phyloP scores from a whole-genome alignment of 2,329 filamentous ascomycete genomes.

The Trichoderma breve region DNA sequence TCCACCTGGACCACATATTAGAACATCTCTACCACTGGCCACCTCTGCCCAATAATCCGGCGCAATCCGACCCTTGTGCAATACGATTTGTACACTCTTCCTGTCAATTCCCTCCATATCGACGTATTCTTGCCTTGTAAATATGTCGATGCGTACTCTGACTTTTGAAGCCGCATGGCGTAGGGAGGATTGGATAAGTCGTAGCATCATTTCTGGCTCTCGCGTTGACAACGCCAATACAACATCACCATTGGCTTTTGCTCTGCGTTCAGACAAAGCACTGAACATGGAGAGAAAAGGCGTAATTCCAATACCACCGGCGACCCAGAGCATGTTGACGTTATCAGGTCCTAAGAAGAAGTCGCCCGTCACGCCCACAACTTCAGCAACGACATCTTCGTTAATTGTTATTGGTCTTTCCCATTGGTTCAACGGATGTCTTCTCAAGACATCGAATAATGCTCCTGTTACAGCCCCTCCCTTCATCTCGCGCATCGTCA shows the following conservation, averaged over 20 bases:
- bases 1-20: slow-evolving; percentile 16
- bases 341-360: neutral
- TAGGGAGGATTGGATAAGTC: slow-evolving; percentile 3
- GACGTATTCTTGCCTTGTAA: neutral
- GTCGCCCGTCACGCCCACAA: slow-evolving; percentile 18
- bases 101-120: neutral
- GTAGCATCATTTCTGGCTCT: slow-evolving; percentile 19
- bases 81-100: neutral
- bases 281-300: slow-evolving; percentile 20
- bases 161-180: neutral
- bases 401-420: neutral
- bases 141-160: slow-evolving; percentile 9
- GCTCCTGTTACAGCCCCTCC: slow-evolving; percentile 13
- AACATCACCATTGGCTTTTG: slow-evolving; percentile 5
- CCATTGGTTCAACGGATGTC: neutral
- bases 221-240: slow-evolving; percentile 13
- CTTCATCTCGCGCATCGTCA: slow-evolving; percentile 19
- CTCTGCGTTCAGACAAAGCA: slow-evolving; percentile 5
- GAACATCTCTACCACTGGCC: slow-evolving; percentile 6
- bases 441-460: slow-evolving; percentile 12
- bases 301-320: slow-evolving; percentile 19
- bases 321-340: slow-evolving; percentile 19
- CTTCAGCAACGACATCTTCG: slow-evolving; percentile 1
- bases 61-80: slow-evolving; percentile 1
- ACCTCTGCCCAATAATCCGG: slow-evolving; percentile 1